A percentile compares a stretch with the other conserved stretches of the same genome.
Evolutionary conservation across 2,329 filamentous ascomycete genomes (phyloP).

Genomic region (Ophiostoma tasmaniense): DNA sequence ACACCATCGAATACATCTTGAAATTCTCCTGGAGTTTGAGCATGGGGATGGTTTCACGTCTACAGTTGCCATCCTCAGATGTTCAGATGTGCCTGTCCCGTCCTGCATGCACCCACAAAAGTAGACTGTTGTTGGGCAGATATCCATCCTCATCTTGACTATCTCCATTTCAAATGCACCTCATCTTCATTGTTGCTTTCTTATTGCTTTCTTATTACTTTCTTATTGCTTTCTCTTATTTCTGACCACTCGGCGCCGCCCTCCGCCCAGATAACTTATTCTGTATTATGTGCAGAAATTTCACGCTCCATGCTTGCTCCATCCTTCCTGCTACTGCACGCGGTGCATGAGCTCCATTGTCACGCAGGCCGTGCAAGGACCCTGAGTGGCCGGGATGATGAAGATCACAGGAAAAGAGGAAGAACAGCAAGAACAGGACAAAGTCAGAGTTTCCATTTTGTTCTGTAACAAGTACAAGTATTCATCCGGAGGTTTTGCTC

Average conservation of each 20-base stretch:
- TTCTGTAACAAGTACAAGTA: too few relatives aligned
- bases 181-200: background rate
- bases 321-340: conserved; percentile 14
- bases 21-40: background rate
- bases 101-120: conserved; percentile 3
- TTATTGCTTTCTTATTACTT: background rate
- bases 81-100: background rate
- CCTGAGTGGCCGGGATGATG: conserved; percentile 11
- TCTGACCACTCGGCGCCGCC: background rate
- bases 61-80: background rate
- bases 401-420: background rate
- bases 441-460: background rate
- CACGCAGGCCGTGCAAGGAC: conserved; percentile 10
- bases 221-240: too few relatives aligned
- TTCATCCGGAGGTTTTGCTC: background rate
- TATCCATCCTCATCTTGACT: background rate
- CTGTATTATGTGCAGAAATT: conserved; percentile 16
- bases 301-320: background rate
- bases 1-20: background rate
- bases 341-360: conserved; percentile 14
- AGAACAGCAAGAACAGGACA: too few relatives aligned
- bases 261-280: background rate
- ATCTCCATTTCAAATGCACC: background rate
- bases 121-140: background rate
- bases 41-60: conserved; percentile 10